Conservation (phyloP, 78 protist species). For the Trichosphaerium sp. region DNA sequence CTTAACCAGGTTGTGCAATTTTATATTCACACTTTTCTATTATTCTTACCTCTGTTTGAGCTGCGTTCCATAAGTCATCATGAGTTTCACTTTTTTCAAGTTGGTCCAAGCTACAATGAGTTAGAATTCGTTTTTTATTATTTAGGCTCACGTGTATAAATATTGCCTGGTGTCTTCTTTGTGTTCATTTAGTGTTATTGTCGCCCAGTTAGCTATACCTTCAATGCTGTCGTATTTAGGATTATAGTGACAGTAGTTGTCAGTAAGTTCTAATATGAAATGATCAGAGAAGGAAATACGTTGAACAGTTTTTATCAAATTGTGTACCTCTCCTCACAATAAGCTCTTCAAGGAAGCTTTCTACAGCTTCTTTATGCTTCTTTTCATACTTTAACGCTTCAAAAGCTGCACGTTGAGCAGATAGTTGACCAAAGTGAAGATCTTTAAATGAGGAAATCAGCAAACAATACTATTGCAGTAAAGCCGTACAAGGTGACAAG, state of each 20-base stretch:
- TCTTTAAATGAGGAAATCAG: too few species aligned
- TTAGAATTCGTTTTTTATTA: too few species aligned
- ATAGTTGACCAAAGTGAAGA: slow-evolving; percentile 41
- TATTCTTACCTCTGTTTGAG: too few species aligned
- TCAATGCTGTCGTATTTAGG: slow-evolving; percentile 22
- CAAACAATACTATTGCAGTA: too few species aligned
- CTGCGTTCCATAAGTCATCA: slow-evolving; percentile 71
- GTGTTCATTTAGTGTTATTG: slow-evolving; percentile 27
- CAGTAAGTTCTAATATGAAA: slow-evolving; percentile 54
- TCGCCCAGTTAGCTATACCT: slow-evolving; percentile 46
- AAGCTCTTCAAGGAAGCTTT: too few species aligned
- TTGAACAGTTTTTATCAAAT: too few species aligned
- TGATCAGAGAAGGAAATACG: too few species aligned
- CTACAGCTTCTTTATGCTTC: background rate
- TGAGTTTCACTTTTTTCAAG: slow-evolving; percentile 30
- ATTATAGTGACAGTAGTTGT: slow-evolving; percentile 49
- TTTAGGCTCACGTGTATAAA: slow-evolving; percentile 24
- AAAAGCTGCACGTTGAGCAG: slow-evolving; percentile 21
- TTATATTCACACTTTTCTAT: too few species aligned
- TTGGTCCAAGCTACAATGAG: too few species aligned
- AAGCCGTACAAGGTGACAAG: slow-evolving; percentile 31
- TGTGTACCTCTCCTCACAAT: too few species aligned
- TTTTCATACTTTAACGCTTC: background rate
- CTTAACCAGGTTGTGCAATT: too few species aligned
- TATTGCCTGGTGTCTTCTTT: slow-evolving; percentile 12